A percentile compares a stretch with the other conserved stretches of the same genome.
Evolutionary conservation across 352 stramenopile genomes (phyloP).

Genomic region (Plasmopara halstedii): DNA sequence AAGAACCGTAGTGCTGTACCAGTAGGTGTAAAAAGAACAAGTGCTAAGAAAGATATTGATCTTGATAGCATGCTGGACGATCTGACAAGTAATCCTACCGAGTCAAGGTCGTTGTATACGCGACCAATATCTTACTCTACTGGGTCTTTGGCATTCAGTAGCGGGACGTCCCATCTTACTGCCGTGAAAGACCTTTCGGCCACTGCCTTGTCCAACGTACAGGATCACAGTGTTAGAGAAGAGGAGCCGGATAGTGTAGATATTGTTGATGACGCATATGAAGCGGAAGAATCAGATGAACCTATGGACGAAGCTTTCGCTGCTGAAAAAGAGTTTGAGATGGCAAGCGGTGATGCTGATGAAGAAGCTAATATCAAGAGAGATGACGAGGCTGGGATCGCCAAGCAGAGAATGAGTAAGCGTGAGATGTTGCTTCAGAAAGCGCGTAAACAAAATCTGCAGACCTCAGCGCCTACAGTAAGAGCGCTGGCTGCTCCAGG

Average conservation of each 20-base stretch:
- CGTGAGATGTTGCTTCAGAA: slow-evolving; percentile 69
- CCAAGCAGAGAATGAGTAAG: slow-evolving; percentile 46
- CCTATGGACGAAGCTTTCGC: slow-evolving; percentile 24
- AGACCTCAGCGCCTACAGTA: slow-evolving; percentile 53
- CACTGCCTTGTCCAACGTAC: slow-evolving; percentile 4
- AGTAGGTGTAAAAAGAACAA: slow-evolving; percentile 7
- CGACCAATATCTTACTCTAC: slow-evolving; percentile 57
- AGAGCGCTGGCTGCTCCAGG: slow-evolving; percentile 41
- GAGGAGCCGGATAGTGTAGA: slow-evolving; percentile 20
- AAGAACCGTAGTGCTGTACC: slow-evolving; percentile 22
- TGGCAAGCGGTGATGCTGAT: neutral
- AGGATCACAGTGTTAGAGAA: neutral
- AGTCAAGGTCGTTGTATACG: slow-evolving; percentile 41
- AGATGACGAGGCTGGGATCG: slow-evolving; percentile 1
- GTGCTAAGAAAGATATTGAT: slow-evolving; percentile 74
- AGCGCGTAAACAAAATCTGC: slow-evolving; percentile 43
- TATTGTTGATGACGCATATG: slow-evolving; percentile 27
- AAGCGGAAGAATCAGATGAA: slow-evolving; percentile 21
- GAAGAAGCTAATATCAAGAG: neutral
- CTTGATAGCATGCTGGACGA: slow-evolving; percentile 83
- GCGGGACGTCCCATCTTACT: slow-evolving; percentile 11
- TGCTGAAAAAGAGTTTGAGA: slow-evolving; percentile 10
- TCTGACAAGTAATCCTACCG: slow-evolving; percentile 74
- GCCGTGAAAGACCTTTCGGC: slow-evolving; percentile 11
- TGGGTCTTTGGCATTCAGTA: slow-evolving; percentile 18